Evolutionary conservation across 2,329 filamentous ascomycete species (phyloP).

Genomic region (Grosmannia clavigera): DNA sequence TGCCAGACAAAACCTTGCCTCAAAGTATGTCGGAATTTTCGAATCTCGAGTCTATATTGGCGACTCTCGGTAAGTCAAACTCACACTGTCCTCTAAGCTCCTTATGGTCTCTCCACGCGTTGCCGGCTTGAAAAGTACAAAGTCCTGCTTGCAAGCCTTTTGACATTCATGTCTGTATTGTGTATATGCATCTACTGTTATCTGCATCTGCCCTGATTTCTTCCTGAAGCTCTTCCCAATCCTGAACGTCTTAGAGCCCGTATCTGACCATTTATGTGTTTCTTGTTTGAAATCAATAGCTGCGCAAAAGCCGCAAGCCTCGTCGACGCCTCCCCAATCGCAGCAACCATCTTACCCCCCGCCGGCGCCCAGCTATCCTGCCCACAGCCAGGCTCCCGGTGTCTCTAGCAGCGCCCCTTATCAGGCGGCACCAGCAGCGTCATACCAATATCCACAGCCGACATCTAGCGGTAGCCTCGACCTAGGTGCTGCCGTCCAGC

Average conservation of each 20-base stretch:
- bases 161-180: not conserved
- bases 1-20: not conserved
- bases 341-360: constrained; percentile 8
- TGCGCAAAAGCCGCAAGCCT: constrained; percentile 10
- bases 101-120: not conserved
- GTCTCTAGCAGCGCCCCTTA: constrained; percentile 6
- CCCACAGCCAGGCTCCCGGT: not conserved
- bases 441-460: constrained; percentile 43
- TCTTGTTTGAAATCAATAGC: constrained; percentile 10
- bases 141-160: constrained; percentile 1
- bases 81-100: not conserved
- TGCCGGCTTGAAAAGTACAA: not conserved
- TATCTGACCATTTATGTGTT: constrained; percentile 10
- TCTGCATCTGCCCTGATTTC: not conserved
- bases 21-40: not conserved
- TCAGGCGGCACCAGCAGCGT: constrained; percentile 1
- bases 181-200: not conserved
- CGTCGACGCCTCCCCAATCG: constrained; percentile 8
- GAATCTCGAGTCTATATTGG: constrained; percentile 16
- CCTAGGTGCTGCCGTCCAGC: constrained; percentile 60
- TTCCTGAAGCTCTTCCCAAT: not conserved
- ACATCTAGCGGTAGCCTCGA: constrained; percentile 66
- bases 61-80: constrained; percentile 14
- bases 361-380: constrained; percentile 12
- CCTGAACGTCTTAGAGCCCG: not conserved